phyloP scores from a whole-genome alignment of 2,329 filamentous ascomycete genomes.

The Ceratocystis harringtonii region DNA sequence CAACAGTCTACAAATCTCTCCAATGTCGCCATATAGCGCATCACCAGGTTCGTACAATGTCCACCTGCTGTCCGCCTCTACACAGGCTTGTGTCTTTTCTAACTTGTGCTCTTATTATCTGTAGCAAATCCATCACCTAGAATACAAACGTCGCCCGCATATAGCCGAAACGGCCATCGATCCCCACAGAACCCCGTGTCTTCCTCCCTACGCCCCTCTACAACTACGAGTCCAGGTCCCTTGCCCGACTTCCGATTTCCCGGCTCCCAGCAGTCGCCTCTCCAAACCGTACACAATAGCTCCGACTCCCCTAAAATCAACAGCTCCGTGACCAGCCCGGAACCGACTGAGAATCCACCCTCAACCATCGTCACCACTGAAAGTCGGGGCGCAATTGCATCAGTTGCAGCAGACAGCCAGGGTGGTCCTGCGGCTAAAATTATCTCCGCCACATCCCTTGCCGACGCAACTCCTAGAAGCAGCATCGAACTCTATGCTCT shows the following conservation, averaged over 20 bases:
- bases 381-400: neutral
- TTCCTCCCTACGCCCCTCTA: slow-evolving; percentile 28
- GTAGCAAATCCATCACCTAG: slow-evolving; percentile 30
- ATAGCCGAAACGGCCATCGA: slow-evolving; percentile 29
- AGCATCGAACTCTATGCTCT: slow-evolving; percentile 91
- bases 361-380: slow-evolving; percentile 2
- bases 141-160: slow-evolving; percentile 35
- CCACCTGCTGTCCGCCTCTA: no score
- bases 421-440: slow-evolving; percentile 49
- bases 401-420: slow-evolving; percentile 37
- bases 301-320: slow-evolving; percentile 25
- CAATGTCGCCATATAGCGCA: slow-evolving; percentile 32
- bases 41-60: slow-evolving; percentile 27
- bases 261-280: slow-evolving; percentile 29
- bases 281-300: slow-evolving; percentile 24
- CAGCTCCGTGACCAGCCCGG: slow-evolving; percentile 22
- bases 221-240: slow-evolving; percentile 23
- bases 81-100: neutral
- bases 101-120: neutral
- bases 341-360: neutral
- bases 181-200: slow-evolving; percentile 16
- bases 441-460: slow-evolving; percentile 47
- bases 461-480: slow-evolving; percentile 59
- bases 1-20: slow-evolving; percentile 59
- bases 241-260: slow-evolving; percentile 45